Base-by-base conservation (phyloP, 768 basidiomycete genomes). In the Pisolithus sp. region DNA sequence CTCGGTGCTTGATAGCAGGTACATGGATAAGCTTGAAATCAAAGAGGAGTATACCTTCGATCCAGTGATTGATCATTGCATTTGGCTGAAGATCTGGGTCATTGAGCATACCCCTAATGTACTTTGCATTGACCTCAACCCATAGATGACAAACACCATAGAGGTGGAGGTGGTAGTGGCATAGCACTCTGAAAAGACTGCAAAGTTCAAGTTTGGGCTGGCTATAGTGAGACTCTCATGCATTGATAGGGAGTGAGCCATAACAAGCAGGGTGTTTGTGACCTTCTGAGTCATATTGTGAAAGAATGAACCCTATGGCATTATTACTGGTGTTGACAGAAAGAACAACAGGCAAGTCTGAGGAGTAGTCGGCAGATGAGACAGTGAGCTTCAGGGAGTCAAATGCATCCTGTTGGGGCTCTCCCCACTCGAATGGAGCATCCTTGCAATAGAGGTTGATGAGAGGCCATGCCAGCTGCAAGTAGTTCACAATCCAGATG, bases 161-260 rank as follows among this genome's bases (percentile, higher is more conserved):
- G 8, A 43, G 20, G 9, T 10, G 24, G 7, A 21, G 23, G 2
- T 5, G 26, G 6, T 15, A 18, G 23, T 43, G 20, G 3, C 15
- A 23, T 5, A 43, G 42, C 1, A 3, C 23, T 15, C 42, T 21
- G 42, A 43, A 43, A 7, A 43, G 42, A 6, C 53, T 38, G 17
- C 46, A 58, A 0, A 71, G 52, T n/a, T 68, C 62, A 3, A 67
- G 44, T 49, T 71, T 69, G 0, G 58, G 40, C 17, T 66, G 63
- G 0, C 57, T 59, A 15, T 55, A 57, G n/a, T 39, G 36, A 2
- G 15, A 57, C 10, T 52, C 46, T 1, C 48, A 37, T 15, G 54
- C 62, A 38, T 72, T 73, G 23, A 75, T 59, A 0, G 67, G 57
- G 1, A 77, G 71, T 0, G 71, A 77, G 0, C 72, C 63, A 43